These are phyloP conservation scores for Stagonosporopsis chrysanthemi DNA, from an alignment of 2,329 filamentous ascomycete genomes.

Conservation along the genomic window DNA sequence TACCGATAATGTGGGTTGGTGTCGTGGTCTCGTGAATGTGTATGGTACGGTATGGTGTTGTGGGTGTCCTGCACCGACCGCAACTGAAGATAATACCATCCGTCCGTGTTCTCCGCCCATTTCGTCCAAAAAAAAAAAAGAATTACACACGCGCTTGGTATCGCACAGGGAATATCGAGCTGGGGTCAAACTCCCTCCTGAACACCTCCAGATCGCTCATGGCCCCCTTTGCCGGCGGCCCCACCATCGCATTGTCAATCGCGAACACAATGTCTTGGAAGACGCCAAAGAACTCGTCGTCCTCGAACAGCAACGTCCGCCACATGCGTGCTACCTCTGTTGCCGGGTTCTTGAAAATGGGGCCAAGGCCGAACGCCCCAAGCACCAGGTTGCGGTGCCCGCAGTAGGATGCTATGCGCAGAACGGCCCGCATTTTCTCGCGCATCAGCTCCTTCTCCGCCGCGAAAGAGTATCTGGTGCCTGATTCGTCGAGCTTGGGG, in stretches of 20 bases:
- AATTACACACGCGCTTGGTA: slow-evolving; percentile 30
- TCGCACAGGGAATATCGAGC: slow-evolving; percentile 48
- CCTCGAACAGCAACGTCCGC: slow-evolving; percentile 53
- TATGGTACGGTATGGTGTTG: neutral
- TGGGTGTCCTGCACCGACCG: neutral
- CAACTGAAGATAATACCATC: neutral
- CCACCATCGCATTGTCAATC: slow-evolving; percentile 50
- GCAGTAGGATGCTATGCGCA: slow-evolving; percentile 68
- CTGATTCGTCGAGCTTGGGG: slow-evolving; percentile 74
- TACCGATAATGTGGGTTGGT: neutral
- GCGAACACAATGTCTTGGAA: slow-evolving; percentile 57
- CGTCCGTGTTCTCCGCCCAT: neutral
- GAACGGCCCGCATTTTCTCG: slow-evolving; percentile 74
- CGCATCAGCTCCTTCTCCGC: slow-evolving; percentile 75
- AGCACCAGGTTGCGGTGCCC: slow-evolving; percentile 52
- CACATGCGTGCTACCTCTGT: slow-evolving; percentile 55
- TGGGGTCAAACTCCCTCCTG: slow-evolving; percentile 49
- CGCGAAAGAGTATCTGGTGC: slow-evolving; percentile 74
- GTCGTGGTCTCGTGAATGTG: neutral
- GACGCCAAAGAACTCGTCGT: slow-evolving; percentile 54
- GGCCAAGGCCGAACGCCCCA: slow-evolving; percentile 55
- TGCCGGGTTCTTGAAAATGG: slow-evolving; percentile 55
- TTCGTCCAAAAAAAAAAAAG: neutral
- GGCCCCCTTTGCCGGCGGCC: slow-evolving; percentile 40
- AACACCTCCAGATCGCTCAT: slow-evolving; percentile 52